Percentiles rank a stretch among this genome's conserved stretches.
Conservation (phyloP, 495 filamentous ascomycete species). For the Filosporella fistucella region DNA sequence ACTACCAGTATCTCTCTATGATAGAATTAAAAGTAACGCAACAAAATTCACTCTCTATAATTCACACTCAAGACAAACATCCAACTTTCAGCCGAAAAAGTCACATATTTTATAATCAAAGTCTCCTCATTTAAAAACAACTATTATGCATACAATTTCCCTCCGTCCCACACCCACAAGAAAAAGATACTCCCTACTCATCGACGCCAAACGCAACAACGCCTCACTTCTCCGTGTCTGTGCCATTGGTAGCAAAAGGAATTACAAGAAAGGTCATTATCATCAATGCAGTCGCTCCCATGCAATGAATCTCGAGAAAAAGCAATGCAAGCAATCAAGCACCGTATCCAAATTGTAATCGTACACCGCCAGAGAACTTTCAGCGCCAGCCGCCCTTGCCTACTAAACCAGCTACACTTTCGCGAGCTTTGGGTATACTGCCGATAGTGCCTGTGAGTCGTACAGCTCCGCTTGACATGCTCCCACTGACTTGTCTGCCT, state of each 20-base stretch:
- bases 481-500: constrained; percentile 16
- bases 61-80: too few species aligned
- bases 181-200: too few species aligned
- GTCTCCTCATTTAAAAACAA: too few species aligned
- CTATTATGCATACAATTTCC: too few species aligned
- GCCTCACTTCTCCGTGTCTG: too few species aligned
- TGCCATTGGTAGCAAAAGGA: constrained; percentile 4
- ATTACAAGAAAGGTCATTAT: constrained; percentile 19
- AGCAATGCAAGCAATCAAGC: neutral
- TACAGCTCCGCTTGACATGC: constrained; percentile 6
- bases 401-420: constrained; percentile 19
- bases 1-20: too few species aligned
- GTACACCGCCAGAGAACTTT: constrained; percentile 6
- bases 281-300: constrained; percentile 13
- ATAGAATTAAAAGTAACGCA: too few species aligned
- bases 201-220: too few species aligned
- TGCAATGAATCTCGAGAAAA: constrained; percentile 9
- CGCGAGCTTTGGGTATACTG: constrained; percentile 15
- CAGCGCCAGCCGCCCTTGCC: constrained; percentile 24
- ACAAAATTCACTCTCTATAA: too few species aligned
- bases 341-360: neutral
- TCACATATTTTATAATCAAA: too few species aligned
- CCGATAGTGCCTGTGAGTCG: constrained; percentile 17
- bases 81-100: too few species aligned
- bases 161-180: too few species aligned